Evolutionary conservation across 192 early-diverging fungal species (phyloP), one percentile per base, ranked within the genome.

Genomic region (Coemansia sp.): DNA sequence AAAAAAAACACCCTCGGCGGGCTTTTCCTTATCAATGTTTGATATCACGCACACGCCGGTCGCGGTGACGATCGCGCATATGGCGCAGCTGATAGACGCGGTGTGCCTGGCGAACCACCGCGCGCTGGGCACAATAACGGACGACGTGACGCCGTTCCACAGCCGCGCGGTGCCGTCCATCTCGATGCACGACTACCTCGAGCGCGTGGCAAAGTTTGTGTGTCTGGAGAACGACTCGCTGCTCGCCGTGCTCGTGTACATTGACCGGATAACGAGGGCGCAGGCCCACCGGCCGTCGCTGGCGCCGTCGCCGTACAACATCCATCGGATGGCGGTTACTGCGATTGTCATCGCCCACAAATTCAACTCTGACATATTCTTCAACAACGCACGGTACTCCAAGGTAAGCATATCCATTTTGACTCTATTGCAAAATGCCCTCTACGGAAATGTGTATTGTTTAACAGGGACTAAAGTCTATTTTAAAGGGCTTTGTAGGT

Each of bases 281-380:
- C 60, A 81, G 32, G 53, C 62, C 31, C 82, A 82, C 25, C 74
- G 73, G 25, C 82, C 83, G 7, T 49, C 67, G 38, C 59, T 88
- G 27, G 82, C 83, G 9, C 71, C 86, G 11, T 87, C 82, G 56
- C 86, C 88, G 8, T 84, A 77, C 52, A 90, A 86, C 53, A 83
- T 88, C 38, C 90, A 91, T 58, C 81, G 88, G 11, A 62, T 91
- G 49, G 60, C 87, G 0, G 86, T 91, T 32, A 84, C 87, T 10
- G 84, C 83, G 33, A 82, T 92, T 27, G 82, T 87, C 21, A 82
- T 90, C 6, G 89, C 89, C 5, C 84, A 83, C 52, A 92, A 92
- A 64, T 90, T 90, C 46, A 82, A 81, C 33, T 89, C 87, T 0
- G 90, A 92, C 69, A 77, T 88, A 5, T 90, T 88, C 58, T 87